Evolutionary conservation across 2,329 filamentous ascomycete genomes (phyloP), one percentile per base, ranked within the genome.

Genomic region (Pseudogymnoascus sp.): DNA sequence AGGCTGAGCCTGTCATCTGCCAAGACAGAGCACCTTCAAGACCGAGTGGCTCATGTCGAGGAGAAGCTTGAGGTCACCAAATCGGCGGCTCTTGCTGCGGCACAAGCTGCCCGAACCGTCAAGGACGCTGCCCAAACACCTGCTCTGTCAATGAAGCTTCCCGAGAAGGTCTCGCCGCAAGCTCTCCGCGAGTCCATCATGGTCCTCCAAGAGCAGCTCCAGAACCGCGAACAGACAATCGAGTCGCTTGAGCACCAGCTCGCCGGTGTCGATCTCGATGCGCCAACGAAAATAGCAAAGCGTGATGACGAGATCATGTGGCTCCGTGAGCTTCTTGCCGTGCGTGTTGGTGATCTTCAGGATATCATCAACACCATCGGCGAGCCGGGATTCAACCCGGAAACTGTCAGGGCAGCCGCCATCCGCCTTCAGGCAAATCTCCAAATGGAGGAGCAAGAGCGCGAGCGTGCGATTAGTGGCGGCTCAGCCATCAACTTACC

Each of bases 401-500:
- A 91, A 66, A 83, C 84, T 5, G 89, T 97, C 67, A 90, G 90
- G 70, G 93, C 97, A 73, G 92, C 93, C 5, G 90, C 91, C 37
- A 97, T 97, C 69, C 89, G 95, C 62, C 87, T 99, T 65, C 91
- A 91, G 73, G 91, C 95, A 12, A 97, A 96, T 71, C 81, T 99
- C 37, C 91, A 97, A 74, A 99, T 99, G 95, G 93, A 99, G 75
- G 90, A 96, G 73, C 91, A 96, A 74, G 93, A 97, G 76, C 90
- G 91, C 61, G 93, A 97, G 75, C 85, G 95, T 65, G 88, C 91
- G 0, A 84, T 90, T 77, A 87, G 89, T 62, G 87, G 87, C 59
- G 84, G 84, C 12, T 89, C 86, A 6, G 79, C 84, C 28, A 81
- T 88, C 65, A 84, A 81, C 62, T 80, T 95, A 69, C 89, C 90